Conservation (phyloP, 2,329 filamentous ascomycete species). For the Hymenoscyphus albidus region DNA sequence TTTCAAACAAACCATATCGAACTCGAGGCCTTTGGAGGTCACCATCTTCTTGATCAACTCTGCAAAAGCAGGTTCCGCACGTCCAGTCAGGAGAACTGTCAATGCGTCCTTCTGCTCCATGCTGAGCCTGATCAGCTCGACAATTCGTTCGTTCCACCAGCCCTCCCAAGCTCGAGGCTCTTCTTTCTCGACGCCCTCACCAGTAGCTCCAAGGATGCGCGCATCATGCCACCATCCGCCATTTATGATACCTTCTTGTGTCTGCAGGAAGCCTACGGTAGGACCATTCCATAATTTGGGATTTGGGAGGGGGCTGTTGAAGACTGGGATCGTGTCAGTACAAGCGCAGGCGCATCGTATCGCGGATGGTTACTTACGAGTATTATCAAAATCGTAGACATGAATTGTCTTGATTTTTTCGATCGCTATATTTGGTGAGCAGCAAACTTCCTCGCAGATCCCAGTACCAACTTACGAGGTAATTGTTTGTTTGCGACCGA, state of each 20-base stretch:
- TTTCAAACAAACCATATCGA: conserved; percentile 86
- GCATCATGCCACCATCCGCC: conserved; percentile 98
- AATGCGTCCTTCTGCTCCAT: conserved; percentile 81
- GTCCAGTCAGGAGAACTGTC: conserved; percentile 81
- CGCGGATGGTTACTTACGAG: conserved; percentile 52
- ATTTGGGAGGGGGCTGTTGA: conserved; percentile 87
- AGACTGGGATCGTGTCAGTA: conserved; percentile 54
- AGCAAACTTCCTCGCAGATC: conserved; percentile 8
- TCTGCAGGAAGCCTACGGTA: conserved; percentile 73
- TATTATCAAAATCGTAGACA: conserved; percentile 98
- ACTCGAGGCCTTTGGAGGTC: conserved; percentile 71
- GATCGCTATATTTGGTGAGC: conserved; percentile 43
- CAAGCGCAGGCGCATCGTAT: neutral
- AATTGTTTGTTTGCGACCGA: conserved; percentile 71
- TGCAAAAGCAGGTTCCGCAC: conserved; percentile 72
- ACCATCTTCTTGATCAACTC: conserved; percentile 80
- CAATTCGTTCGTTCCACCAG: conserved; percentile 95
- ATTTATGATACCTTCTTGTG: conserved; percentile 70
- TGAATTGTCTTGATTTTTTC: conserved; percentile 75
- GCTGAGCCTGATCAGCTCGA: conserved; percentile 73
- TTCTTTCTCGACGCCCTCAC: conserved; percentile 76
- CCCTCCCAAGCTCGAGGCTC: conserved; percentile 82
- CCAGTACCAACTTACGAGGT: conserved; percentile 49
- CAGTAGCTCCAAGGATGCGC: conserved; percentile 79
- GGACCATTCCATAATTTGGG: conserved; percentile 77